A percentile compares a stretch with the other conserved stretches of the same genome.
Evolutionary conservation across 805 yeast species (phyloP).

Genomic region (Babjeviella inositovora): DNA sequence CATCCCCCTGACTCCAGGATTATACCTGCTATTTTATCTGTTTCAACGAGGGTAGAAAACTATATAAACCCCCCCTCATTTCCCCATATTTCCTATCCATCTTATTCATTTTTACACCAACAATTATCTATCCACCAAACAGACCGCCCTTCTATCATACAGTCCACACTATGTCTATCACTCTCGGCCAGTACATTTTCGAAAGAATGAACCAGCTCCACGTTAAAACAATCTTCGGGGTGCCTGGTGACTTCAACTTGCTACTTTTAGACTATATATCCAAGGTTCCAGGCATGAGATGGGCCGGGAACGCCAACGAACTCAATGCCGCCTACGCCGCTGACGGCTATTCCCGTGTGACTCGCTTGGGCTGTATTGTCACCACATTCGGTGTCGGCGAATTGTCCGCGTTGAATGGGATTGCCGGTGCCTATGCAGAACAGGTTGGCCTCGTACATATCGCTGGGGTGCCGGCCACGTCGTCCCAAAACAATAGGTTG

Average conservation of each 20-base stretch:
- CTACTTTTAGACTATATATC: slow-evolving; percentile 56
- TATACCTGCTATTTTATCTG: no score
- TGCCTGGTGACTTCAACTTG: slow-evolving; percentile 74
- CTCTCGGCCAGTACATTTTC: slow-evolving; percentile 65
- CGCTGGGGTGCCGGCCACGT: slow-evolving; percentile 73
- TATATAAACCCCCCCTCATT: no score
- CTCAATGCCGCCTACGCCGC: slow-evolving; percentile 82
- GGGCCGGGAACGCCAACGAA: slow-evolving; percentile 90
- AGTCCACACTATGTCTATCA: slow-evolving; percentile 13
- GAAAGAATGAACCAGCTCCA: slow-evolving; percentile 64
- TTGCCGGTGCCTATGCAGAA: slow-evolving; percentile 83
- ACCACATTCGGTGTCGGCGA: slow-evolving; percentile 92
- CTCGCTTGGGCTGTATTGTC: slow-evolving; percentile 56
- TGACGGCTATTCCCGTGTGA: slow-evolving; percentile 76
- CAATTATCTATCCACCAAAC: no score
- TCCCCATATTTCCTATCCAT: no score
- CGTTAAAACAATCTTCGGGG: slow-evolving; percentile 59
- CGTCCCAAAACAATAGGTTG: slow-evolving; percentile 58
- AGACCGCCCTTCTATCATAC: no score
- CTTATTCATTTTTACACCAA: no score
- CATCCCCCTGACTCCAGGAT: no score
- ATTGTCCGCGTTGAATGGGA: slow-evolving; percentile 68
- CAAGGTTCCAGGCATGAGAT: slow-evolving; percentile 60
- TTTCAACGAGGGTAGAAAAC: no score
- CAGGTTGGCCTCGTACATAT: slow-evolving; percentile 76